These are phyloP conservation scores for Naganishia vaughanmartiniae DNA, from an alignment of 768 basidiomycete genomes.

Conservation along the genomic window DNA sequence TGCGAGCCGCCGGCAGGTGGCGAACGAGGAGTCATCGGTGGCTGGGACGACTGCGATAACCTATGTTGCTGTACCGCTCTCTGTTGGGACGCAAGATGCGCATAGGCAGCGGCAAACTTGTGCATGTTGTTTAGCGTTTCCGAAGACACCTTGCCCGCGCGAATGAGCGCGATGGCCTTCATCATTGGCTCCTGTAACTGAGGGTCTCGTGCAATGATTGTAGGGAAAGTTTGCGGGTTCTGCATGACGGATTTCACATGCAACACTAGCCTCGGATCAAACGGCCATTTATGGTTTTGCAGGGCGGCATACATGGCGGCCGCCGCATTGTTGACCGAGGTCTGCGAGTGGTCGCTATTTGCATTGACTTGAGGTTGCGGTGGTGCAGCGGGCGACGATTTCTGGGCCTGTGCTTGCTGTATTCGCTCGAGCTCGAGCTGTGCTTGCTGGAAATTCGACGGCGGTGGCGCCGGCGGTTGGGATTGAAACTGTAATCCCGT, in stretches of 20 bases:
- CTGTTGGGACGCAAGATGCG: slow-evolving; percentile 23
- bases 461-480: not conserved
- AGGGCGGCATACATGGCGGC: slow-evolving; percentile 19
- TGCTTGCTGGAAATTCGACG: not conserved
- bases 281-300: slow-evolving; percentile 32
- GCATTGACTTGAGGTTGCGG: slow-evolving; percentile 26
- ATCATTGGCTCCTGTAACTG: slow-evolving; percentile 31
- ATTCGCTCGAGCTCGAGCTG: not conserved
- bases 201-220: slow-evolving; percentile 37
- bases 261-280: slow-evolving; percentile 42
- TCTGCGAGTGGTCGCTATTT: slow-evolving; percentile 22
- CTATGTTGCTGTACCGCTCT: slow-evolving; percentile 13
- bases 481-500: not conserved
- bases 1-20: not conserved
- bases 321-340: not conserved
- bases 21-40: slow-evolving; percentile 1
- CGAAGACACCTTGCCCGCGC: slow-evolving; percentile 31
- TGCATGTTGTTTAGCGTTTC: slow-evolving; percentile 44
- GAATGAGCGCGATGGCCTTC: slow-evolving; percentile 34
- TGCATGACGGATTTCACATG: slow-evolving; percentile 33
- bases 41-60: slow-evolving; percentile 12
- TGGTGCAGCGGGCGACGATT: slow-evolving; percentile 8
- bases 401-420: no score
- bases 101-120: slow-evolving; percentile 26
- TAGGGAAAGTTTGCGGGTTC: slow-evolving; percentile 32